phyloP scores from a whole-genome alignment of 2,329 filamentous ascomycete species.

The Paraconiothyrium sp. region DNA sequence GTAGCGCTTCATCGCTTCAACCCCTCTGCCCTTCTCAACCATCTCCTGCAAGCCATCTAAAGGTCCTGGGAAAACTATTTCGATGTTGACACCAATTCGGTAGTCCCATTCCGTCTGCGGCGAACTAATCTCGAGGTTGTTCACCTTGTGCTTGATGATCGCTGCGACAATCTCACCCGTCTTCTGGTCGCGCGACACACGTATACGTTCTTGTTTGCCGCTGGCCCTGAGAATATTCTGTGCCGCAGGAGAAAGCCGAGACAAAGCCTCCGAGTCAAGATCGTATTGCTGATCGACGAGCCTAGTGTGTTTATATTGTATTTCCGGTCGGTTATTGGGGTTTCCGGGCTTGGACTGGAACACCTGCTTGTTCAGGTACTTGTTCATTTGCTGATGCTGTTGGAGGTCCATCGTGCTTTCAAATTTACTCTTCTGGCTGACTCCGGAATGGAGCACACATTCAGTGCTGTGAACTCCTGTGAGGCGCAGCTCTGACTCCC shows the following conservation, averaged over 20 bases:
- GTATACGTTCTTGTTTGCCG: conserved; percentile 37
- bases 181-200: conserved; percentile 78
- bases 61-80: conserved; percentile 81
- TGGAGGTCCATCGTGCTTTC: conserved; percentile 92
- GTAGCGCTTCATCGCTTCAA: conserved; percentile 66
- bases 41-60: conserved; percentile 62
- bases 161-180: conserved; percentile 75
- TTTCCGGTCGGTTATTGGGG: conserved; percentile 62
- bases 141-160: conserved; percentile 91
- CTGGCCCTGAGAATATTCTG: conserved; percentile 64
- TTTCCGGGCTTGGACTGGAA: conserved; percentile 59
- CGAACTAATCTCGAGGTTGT: conserved; percentile 86
- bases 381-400: conserved; percentile 86
- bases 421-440: conserved; percentile 60
- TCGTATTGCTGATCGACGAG: conserved; percentile 82
- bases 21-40: conserved; percentile 53
- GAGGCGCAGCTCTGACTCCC: conserved; percentile 72
- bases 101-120: conserved; percentile 84
- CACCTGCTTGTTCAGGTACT: conserved; percentile 79
- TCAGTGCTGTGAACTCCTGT: conserved; percentile 74
- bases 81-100: conserved; percentile 91
- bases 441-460: conserved; percentile 35
- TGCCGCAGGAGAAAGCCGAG: conserved; percentile 57
- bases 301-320: conserved; percentile 82
- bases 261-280: conserved; percentile 62